phyloP scores from a whole-genome alignment of 2,329 filamentous ascomycete species.

The Lojkania enalia region DNA sequence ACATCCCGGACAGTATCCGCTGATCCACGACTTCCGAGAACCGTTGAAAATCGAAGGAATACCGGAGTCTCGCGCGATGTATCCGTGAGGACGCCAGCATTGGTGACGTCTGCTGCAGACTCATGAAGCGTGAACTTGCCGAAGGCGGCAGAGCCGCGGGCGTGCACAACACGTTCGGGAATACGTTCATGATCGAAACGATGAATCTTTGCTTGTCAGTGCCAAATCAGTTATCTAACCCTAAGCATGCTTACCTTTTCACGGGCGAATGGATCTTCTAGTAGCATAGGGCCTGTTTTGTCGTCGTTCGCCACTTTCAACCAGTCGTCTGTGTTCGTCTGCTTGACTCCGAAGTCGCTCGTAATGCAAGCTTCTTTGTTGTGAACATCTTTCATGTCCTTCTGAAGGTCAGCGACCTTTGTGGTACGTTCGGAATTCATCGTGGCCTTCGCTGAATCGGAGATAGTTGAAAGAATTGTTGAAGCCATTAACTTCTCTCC shows the following conservation, averaged over 20 bases:
- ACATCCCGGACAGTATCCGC: slow-evolving; percentile 85
- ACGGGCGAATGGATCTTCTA: slow-evolving; percentile 72
- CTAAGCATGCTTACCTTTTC: slow-evolving; percentile 64
- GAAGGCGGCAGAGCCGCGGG: slow-evolving; percentile 66
- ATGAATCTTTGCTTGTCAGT: slow-evolving; percentile 57
- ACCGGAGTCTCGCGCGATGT: slow-evolving; percentile 68
- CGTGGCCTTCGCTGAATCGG: slow-evolving; percentile 39
- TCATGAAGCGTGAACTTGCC: slow-evolving; percentile 69
- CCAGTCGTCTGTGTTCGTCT: slow-evolving; percentile 77
- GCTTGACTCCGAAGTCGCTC: slow-evolving; percentile 75
- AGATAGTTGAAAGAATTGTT: slow-evolving; percentile 29
- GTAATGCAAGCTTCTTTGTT: slow-evolving; percentile 64
- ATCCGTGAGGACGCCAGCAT: slow-evolving; percentile 67
- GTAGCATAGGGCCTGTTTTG: slow-evolving; percentile 65
- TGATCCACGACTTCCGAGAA: slow-evolving; percentile 72
- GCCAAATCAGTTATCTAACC: slow-evolving; percentile 1
- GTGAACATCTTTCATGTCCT: slow-evolving; percentile 62
- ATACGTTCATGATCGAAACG: slow-evolving; percentile 77
- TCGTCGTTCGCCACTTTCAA: slow-evolving; percentile 65
- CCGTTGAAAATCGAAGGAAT: slow-evolving; percentile 78
- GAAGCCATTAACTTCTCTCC: too few relatives aligned
- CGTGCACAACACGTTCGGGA: slow-evolving; percentile 69
- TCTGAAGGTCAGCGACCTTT: slow-evolving; percentile 64
- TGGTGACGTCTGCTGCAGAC: slow-evolving; percentile 64
- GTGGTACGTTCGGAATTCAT: slow-evolving; percentile 32